Evolutionary conservation across 2,329 filamentous ascomycete genomes (phyloP).

Genomic region (Trichoderma afroharzianum): DNA sequence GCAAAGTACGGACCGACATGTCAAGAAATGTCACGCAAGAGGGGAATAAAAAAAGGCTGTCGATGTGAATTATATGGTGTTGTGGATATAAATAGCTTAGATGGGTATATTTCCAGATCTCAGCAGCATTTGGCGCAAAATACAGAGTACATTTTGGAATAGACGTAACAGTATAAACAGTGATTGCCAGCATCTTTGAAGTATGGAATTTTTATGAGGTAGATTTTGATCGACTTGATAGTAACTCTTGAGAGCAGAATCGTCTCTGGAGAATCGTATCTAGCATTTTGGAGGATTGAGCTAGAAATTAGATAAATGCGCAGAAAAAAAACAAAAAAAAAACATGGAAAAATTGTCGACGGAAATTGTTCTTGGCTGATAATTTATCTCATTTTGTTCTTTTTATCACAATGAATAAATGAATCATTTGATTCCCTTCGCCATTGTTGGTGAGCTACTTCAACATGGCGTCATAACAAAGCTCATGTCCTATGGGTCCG

Average conservation of each 20-base stretch:
- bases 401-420: not conserved
- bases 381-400: not conserved
- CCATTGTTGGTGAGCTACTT: not conserved
- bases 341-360: too few species aligned
- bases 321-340: too few species aligned
- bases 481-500: not conserved
- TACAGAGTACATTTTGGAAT: not conserved
- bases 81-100: not conserved
- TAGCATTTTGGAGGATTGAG: not conserved
- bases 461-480: constrained; percentile 2
- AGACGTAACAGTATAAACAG: not conserved
- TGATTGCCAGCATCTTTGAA: not conserved
- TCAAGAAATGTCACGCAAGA: not conserved
- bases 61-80: not conserved
- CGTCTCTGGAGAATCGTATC: not conserved
- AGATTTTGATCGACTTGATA: not conserved
- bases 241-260: not conserved
- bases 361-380: not conserved
- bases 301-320: not conserved
- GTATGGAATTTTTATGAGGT: not conserved
- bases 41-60: not conserved
- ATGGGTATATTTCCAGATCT: not conserved
- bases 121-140: constrained; percentile 6
- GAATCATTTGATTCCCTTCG: not conserved
- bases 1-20: not conserved